Evolutionary conservation across 805 yeast genomes (phyloP), one percentile per base, ranked within the genome.

Genomic region (Sugiyamaella qingdaonensis): DNA sequence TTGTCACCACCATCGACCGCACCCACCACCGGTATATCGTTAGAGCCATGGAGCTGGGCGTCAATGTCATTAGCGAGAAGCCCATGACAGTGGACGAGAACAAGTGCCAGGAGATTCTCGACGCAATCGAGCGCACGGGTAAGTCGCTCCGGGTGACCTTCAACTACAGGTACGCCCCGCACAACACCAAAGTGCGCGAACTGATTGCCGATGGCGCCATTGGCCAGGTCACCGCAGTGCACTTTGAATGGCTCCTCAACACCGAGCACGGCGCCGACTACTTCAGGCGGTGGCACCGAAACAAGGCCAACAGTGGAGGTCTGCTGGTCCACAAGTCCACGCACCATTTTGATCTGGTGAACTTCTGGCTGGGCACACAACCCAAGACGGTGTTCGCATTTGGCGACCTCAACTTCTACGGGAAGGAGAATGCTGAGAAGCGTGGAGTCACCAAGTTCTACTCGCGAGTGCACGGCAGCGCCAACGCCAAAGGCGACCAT

Each of bases 141-240:
- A 34, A 35, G 18, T 29, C 37, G 19, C 47, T 53, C 16, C 33
- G 56, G 14, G 56, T 53, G 24, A 53, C 56, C n/a, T 53, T 53
- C 53, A 53, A 53, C 39, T 53, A 53, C 48, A 35, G 56, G 11
- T 53, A 53, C 46, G 56, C 56, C 11, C 56, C 56, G 3, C 56
- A 53, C 45, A 53, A 53, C 48, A 53, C 56, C 10, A 53, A 53
- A 33, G 53, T 53, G 18, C 37, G 51, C 19, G 54, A 53, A 19
- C 32, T 53, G 33, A 43, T 53, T 21, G 50, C 54, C 9, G 50
- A 34, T 16, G 56, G 53, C 7, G 31, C 48, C 10, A 53, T 53
- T 41, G 56, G 56, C n/a, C 18, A 53, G 16, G 54, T 53, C 2
- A 53, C 46, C 33, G 56, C 54, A 7, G 56, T 53, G 16, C 56